Conservation (phyloP, 257 asterid species). For the Capsicum rhomboideum region DNA sequence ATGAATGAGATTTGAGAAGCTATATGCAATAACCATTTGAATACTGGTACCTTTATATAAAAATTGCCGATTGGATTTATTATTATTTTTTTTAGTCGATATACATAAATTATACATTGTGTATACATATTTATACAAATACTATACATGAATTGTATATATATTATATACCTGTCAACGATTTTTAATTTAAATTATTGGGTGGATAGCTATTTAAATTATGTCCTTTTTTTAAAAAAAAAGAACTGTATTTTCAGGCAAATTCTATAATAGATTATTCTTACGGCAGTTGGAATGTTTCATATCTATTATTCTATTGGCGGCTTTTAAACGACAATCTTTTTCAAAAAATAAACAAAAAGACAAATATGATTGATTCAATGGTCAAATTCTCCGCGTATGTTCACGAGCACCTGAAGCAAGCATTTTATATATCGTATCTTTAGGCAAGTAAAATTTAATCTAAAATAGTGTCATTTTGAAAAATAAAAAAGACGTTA, state of each 20-base stretch:
- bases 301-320: background rate
- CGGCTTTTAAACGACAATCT: background rate
- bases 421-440: background rate
- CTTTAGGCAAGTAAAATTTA: background rate
- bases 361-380: background rate
- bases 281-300: background rate
- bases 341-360: background rate
- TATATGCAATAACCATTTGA: too few species aligned
- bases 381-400: background rate
- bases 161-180: too few species aligned
- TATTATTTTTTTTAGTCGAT: too few species aligned
- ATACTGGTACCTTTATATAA: too few species aligned
- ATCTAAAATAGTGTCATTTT: background rate
- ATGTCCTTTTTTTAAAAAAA: too few species aligned
- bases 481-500: background rate
- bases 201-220: too few species aligned
- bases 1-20: too few species aligned
- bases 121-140: too few species aligned
- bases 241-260: background rate
- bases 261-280: background rate
- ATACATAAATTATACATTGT: too few species aligned
- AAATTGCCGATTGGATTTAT: too few species aligned
- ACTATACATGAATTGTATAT: too few species aligned
- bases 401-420: background rate
- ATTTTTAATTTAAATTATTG: too few species aligned